Evolutionary conservation across 1,284 basidiomycete species (phyloP), one percentile per base, ranked within the genome.

Genomic region (Takashimella tepidaria): DNA sequence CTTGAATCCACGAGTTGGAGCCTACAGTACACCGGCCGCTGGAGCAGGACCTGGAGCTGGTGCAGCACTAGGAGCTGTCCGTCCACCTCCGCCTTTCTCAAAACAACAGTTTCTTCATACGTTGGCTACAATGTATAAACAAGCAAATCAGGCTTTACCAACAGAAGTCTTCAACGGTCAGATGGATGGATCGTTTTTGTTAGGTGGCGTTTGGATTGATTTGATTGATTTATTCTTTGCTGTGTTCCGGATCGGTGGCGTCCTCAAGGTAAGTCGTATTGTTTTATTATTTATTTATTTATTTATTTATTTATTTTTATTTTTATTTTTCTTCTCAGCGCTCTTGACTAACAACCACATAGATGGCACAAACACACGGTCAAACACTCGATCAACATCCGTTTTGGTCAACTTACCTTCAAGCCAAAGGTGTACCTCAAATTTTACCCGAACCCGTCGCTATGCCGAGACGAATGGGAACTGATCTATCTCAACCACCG

Each of bases 91-190:
- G 12, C 41, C 23, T 10, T 4, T 26, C 20, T 25, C 53, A 45
- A 61, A 63, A 27, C 65, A 62, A 49, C 58, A 61, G 31, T 67
- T 73, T 25, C 41, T 69, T 19, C 51, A 58, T 13, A 68, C 69
- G 23, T 53, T 73, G 3, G 54, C 60, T 5, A 42, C 41, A 1
- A 70, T 62, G 37, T 63, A 63, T 58, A 62, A 60, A 49, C 27
- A 54, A 12, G 55, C 48, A 13, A 62, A 62, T 41, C 56, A 60
- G 27, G 44, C 59, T 1, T 56, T 63, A 5, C 71, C 69, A 3
- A 50, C 63, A 1, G 68, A 68, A 19, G 58, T 71, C 0, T 69
- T 71, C 58, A 67, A 69, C 37, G 68, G 65, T 12, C 66, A 70
- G 47, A 51, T 59, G 6, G 64, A 67, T 11, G 69, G 69, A 12